phyloP scores from a whole-genome alignment of 2,329 filamentous ascomycete genomes.

The Aspergillus aculeatinus region DNA sequence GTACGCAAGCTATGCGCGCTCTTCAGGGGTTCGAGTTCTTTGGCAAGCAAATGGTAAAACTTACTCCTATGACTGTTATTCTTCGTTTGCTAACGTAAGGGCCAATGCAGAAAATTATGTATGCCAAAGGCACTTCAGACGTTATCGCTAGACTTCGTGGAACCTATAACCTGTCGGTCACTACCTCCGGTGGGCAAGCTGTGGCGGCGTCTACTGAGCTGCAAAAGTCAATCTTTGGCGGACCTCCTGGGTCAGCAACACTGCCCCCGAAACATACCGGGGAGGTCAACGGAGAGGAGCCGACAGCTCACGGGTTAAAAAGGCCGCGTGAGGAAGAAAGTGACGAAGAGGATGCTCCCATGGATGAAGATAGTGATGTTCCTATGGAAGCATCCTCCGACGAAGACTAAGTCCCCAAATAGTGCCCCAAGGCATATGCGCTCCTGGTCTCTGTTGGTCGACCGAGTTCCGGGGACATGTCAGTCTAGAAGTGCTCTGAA shows the following conservation, averaged over 20 bases:
- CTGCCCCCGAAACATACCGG: conserved; percentile 53
- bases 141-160: conserved; percentile 89
- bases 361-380: conserved; percentile 69
- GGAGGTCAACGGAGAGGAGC: conserved; percentile 46
- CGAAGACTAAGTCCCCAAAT: conserved; percentile 57
- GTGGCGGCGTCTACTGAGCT: conserved; percentile 68
- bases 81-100: conserved; percentile 2
- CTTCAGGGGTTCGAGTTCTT: conserved; percentile 84
- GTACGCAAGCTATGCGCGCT: conserved; percentile 88
- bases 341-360: conserved; percentile 53
- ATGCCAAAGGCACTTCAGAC: conserved; percentile 86
- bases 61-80: background rate
- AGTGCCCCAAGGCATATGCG: background rate
- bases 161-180: conserved; percentile 70
- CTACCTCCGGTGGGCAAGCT: conserved; percentile 48
- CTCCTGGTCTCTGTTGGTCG: background rate
- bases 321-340: conserved; percentile 66
- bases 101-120: conserved; percentile 72
- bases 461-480: background rate
- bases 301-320: conserved; percentile 61
- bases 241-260: conserved; percentile 46
- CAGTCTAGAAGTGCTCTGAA: background rate
- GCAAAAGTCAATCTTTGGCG: conserved; percentile 78
- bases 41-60: conserved; percentile 76
- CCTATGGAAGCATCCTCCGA: conserved; percentile 71